Conservation (phyloP, 345 rosid species). For the Reutealis trisperma region DNA sequence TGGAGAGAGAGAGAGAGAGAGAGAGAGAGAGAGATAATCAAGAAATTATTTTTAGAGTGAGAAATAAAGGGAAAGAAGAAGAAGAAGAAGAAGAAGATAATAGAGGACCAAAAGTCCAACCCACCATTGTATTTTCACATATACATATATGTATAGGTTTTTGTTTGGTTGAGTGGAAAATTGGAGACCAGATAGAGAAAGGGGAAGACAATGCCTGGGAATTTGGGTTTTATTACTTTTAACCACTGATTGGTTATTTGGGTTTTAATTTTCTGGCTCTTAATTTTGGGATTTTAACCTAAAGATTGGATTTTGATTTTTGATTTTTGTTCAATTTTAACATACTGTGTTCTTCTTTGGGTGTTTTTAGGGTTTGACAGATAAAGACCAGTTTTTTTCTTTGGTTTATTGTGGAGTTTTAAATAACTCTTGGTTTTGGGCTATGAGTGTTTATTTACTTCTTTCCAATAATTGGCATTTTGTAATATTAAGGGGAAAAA, state of each 20-base stretch:
- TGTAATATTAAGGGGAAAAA: too few species aligned
- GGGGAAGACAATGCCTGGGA: constrained; percentile 1
- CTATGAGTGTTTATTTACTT: too few species aligned
- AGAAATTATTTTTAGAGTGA: constrained; percentile 13
- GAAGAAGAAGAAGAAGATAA: constrained; percentile 9
- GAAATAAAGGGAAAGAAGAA: neutral
- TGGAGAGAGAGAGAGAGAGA: constrained; percentile 5
- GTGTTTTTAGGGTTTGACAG: too few species aligned
- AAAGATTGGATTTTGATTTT: neutral
- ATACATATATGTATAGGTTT: neutral
- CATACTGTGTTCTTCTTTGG: neutral
- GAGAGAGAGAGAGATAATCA: neutral
- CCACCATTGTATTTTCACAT: constrained; percentile 16
- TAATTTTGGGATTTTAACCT: neutral
- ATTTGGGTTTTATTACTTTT: constrained; percentile 3
- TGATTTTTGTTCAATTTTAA: neutral
- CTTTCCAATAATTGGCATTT: too few species aligned
- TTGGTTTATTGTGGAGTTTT: neutral
- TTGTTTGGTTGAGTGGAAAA: constrained; percentile 7
- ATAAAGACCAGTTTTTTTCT: neutral
- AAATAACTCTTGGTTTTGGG: too few species aligned
- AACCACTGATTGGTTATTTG: neutral
- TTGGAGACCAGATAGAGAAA: neutral
- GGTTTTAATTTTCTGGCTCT: neutral
- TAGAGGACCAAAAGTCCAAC: constrained; percentile 32